These are phyloP conservation scores for Aegilops sharonensis DNA, from an alignment of 176 grass and related monocot genomes.

Conservation along the genomic window DNA sequence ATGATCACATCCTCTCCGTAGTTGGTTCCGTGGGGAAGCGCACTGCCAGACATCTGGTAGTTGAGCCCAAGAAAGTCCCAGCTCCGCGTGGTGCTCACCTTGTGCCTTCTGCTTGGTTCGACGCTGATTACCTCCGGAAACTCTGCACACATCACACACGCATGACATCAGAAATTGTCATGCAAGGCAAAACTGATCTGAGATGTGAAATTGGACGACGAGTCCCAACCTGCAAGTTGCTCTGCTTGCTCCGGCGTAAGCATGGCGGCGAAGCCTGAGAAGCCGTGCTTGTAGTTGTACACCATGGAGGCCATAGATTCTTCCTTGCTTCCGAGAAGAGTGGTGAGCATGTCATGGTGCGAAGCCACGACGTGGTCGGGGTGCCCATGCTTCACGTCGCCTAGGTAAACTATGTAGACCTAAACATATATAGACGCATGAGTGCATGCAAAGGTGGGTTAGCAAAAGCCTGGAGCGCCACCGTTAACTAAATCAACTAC, in stretches of 20 bases:
- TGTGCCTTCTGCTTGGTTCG: background rate
- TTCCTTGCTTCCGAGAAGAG: no score
- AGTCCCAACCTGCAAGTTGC: constrained; percentile 38
- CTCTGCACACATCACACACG: background rate
- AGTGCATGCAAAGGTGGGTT: no score
- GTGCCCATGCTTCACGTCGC: no score
- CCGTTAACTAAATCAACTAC: no score
- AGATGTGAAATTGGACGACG: no score
- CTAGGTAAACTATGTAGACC: no score
- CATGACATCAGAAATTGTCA: background rate
- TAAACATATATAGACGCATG: no score
- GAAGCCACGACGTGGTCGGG: no score
- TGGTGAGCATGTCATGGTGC: no score
- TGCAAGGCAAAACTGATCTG: background rate
- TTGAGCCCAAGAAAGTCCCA: background rate
- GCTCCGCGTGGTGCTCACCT: background rate
- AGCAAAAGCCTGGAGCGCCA: no score
- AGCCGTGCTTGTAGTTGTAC: no score
- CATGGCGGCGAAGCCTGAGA: constrained; percentile 61
- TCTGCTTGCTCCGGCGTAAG: constrained; percentile 46
- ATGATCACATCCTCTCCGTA: background rate
- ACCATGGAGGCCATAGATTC: no score
- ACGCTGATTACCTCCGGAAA: background rate
- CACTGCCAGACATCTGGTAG: background rate
- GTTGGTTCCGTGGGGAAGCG: background rate